These are phyloP conservation scores for Aspergillus sp. DNA, from an alignment of 2,329 filamentous ascomycete species.

Conservation along the genomic window DNA sequence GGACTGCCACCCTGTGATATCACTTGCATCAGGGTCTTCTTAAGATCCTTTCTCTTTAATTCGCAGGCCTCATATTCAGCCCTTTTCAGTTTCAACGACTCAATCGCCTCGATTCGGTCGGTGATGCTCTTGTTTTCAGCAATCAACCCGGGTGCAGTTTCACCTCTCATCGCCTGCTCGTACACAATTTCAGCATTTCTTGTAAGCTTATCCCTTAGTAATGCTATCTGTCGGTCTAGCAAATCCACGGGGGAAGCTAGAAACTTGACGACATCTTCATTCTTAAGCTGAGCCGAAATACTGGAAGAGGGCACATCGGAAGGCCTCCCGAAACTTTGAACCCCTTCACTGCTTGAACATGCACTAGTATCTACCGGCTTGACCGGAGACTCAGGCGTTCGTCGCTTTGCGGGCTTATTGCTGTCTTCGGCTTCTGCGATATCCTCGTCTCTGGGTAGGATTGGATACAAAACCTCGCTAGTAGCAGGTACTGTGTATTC, in stretches of 20 bases:
- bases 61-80: conserved; percentile 26
- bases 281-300: conserved; percentile 16
- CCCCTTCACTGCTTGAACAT: neutral
- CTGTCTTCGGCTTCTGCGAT: neutral
- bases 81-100: conserved; percentile 31
- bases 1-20: conserved; percentile 36
- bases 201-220: conserved; percentile 30
- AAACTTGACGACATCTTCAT: conserved; percentile 31
- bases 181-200: conserved; percentile 40
- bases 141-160: conserved; percentile 33
- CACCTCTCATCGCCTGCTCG: conserved; percentile 37
- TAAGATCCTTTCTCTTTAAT: conserved; percentile 34
- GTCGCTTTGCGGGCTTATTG: conserved; percentile 2
- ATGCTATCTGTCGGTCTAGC: conserved; percentile 28
- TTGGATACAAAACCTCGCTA: conserved; percentile 30
- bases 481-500: conserved; percentile 22
- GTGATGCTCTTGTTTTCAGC: conserved; percentile 36
- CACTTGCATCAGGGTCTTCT: conserved; percentile 34
- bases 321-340: neutral
- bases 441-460: conserved; percentile 25
- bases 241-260: conserved; percentile 26
- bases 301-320: conserved; percentile 5
- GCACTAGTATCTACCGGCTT: conserved; percentile 3
- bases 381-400: conserved; percentile 2
- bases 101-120: conserved; percentile 38